Evolutionary conservation across 2,329 filamentous ascomycete genomes (phyloP).

Genomic region (Penicillium sp.): DNA sequence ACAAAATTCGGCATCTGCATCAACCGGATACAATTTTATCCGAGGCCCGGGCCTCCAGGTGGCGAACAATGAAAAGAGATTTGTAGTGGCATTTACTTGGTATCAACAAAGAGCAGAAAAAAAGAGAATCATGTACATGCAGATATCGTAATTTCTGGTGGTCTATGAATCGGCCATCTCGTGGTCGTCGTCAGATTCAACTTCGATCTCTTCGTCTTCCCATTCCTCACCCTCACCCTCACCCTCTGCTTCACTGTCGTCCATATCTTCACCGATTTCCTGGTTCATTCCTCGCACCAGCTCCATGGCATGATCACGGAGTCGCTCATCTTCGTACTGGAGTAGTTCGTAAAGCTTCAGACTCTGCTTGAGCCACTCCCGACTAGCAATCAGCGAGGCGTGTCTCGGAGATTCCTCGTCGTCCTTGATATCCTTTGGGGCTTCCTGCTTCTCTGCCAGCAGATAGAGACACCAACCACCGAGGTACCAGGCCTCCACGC

Average conservation of each 20-base stretch:
- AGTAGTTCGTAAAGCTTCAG: slow-evolving; percentile 73
- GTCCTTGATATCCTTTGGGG: slow-evolving; percentile 37
- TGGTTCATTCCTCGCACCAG: slow-evolving; percentile 56
- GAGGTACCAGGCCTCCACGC: slow-evolving; percentile 95
- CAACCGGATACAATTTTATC: slow-evolving; percentile 31
- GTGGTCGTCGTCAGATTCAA: slow-evolving; percentile 50
- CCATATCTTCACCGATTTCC: slow-evolving; percentile 61
- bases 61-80: slow-evolving; percentile 10
- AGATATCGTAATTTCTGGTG: slow-evolving; percentile 18
- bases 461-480: slow-evolving; percentile 91
- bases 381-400: slow-evolving; percentile 68
- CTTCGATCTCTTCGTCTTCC: slow-evolving; percentile 56
- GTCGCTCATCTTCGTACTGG: slow-evolving; percentile 64
- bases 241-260: slow-evolving; percentile 54
- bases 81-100: slow-evolving; percentile 19
- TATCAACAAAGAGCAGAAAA: slow-evolving; percentile 33
- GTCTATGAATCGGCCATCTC: slow-evolving; percentile 54
- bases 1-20: slow-evolving; percentile 29
- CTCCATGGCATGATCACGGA: slow-evolving; percentile 46
- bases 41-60: slow-evolving; percentile 25
- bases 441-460: slow-evolving; percentile 49
- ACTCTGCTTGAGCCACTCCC: slow-evolving; percentile 79
- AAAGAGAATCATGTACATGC: slow-evolving; percentile 25
- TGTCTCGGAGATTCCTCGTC: slow-evolving; percentile 54
- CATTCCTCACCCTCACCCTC: slow-evolving; percentile 54